Conservation (phyloP, 371 early-diverging fungal species). For the Mucor irregularis region DNA sequence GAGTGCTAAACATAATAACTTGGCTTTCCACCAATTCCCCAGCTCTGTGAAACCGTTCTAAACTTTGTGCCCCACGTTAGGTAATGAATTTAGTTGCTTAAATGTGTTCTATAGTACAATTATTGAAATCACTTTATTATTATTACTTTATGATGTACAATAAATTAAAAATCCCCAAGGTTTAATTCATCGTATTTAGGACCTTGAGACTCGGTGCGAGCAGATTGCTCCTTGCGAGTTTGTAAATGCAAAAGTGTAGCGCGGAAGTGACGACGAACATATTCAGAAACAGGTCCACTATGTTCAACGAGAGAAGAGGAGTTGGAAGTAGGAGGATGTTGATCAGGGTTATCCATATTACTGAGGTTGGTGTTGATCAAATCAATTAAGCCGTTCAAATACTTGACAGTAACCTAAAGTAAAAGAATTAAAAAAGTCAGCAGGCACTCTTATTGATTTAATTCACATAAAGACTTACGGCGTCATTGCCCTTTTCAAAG, state of each 20-base stretch:
- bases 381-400: conserved; percentile 89
- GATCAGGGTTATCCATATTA: conserved; percentile 71
- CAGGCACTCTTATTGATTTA: no score
- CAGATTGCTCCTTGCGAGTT: conserved; percentile 28
- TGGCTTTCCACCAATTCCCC: no score
- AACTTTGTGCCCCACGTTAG: no score
- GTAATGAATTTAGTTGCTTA: no score
- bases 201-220: conserved; percentile 22
- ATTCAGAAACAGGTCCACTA: conserved; percentile 53
- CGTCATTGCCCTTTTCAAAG: conserved; percentile 81
- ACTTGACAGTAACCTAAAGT: conserved; percentile 76
- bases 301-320: conserved; percentile 59
- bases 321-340: conserved; percentile 63
- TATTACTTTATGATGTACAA: not conserved
- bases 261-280: conserved; percentile 67
- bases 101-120: no score
- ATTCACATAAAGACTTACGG: conserved; percentile 48
- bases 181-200: conserved; percentile 30
- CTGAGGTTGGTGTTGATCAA: conserved; percentile 76
- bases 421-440: no score
- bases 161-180: conserved; percentile 20
- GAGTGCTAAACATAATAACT: no score
- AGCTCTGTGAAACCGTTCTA: no score
- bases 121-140: no score
- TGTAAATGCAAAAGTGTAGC: conserved; percentile 61